Conservation (phyloP, 306 rosid species). For the Pyrus communis region DNA sequence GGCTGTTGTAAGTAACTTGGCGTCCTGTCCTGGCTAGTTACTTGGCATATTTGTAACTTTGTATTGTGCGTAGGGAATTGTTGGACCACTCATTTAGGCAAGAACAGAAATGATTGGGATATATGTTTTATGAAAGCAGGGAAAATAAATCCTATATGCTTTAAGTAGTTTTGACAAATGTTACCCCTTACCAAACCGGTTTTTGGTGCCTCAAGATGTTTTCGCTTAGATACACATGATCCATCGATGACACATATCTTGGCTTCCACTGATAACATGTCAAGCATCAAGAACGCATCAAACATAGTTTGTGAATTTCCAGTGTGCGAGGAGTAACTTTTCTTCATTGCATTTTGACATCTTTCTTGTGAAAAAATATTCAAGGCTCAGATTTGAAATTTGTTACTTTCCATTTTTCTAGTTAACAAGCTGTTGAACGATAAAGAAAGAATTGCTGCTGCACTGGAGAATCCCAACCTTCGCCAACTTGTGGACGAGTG, state of each 20-base stretch:
- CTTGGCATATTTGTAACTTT: neutral
- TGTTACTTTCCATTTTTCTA: constrained; percentile 21
- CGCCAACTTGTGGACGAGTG: constrained; percentile 97
- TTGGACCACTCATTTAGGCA: neutral
- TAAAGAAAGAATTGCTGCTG: constrained; percentile 93
- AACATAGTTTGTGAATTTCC: neutral
- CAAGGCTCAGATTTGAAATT: constrained; percentile 1
- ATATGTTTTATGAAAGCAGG: neutral
- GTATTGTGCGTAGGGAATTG: neutral
- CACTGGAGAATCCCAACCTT: constrained; percentile 92
- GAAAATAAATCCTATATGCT: neutral
- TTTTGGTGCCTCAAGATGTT: neutral
- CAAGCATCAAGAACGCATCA: neutral
- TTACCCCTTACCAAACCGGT: neutral
- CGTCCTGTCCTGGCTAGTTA: neutral
- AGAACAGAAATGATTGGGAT: neutral
- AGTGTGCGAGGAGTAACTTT: neutral
- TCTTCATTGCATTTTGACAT: neutral
- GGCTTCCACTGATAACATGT: neutral
- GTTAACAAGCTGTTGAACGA: constrained; percentile 95
- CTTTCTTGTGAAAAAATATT: neutral
- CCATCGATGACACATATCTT: neutral
- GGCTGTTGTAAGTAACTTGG: neutral
- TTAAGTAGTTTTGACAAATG: neutral
- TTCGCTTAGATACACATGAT: neutral